Evolutionary conservation across 805 yeast species (phyloP).

Genomic region (Metschnikowia anglica): DNA sequence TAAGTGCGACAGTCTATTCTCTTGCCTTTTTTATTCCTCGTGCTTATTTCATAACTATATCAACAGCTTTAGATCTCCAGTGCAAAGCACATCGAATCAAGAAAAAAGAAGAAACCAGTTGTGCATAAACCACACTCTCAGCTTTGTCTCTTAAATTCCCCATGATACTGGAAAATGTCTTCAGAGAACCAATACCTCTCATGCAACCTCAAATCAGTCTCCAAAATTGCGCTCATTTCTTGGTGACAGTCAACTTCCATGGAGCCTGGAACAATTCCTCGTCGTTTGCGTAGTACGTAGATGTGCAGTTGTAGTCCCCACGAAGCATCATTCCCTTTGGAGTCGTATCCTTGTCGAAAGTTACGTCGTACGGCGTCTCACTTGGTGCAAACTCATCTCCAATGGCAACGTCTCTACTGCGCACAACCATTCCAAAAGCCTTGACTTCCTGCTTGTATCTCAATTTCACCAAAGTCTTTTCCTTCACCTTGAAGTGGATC

Average conservation of each 20-base stretch:
- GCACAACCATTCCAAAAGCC: slow-evolving; percentile 37
- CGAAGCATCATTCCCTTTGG: slow-evolving; percentile 42
- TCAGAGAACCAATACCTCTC: too few species aligned
- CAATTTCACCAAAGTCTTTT: slow-evolving; percentile 30
- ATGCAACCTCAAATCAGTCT: too few species aligned
- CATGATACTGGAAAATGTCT: too few species aligned
- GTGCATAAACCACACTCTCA: too few species aligned
- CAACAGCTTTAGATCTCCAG: too few species aligned
- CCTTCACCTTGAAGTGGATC: slow-evolving; percentile 33
- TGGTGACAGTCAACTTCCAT: slow-evolving; percentile 39
- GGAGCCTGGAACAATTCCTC: slow-evolving; percentile 28
- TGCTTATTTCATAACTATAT: too few species aligned
- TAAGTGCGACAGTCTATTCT: too few species aligned
- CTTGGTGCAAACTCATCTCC: slow-evolving; percentile 36
- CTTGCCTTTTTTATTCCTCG: too few species aligned
- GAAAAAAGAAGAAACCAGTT: too few species aligned
- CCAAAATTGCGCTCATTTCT: too few species aligned
- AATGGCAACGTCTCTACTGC: slow-evolving; percentile 28
- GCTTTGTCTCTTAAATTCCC: too few species aligned
- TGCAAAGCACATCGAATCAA: too few species aligned
- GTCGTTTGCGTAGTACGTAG: slow-evolving; percentile 35
- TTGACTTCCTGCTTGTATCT: slow-evolving; percentile 37
- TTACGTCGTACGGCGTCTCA: slow-evolving; percentile 32
- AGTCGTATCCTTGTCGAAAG: slow-evolving; percentile 35
- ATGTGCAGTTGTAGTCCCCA: slow-evolving; percentile 32